These are phyloP conservation scores for Teratosphaeria zuluensis DNA, from an alignment of 2,329 filamentous ascomycete genomes.

Conservation along the genomic window DNA sequence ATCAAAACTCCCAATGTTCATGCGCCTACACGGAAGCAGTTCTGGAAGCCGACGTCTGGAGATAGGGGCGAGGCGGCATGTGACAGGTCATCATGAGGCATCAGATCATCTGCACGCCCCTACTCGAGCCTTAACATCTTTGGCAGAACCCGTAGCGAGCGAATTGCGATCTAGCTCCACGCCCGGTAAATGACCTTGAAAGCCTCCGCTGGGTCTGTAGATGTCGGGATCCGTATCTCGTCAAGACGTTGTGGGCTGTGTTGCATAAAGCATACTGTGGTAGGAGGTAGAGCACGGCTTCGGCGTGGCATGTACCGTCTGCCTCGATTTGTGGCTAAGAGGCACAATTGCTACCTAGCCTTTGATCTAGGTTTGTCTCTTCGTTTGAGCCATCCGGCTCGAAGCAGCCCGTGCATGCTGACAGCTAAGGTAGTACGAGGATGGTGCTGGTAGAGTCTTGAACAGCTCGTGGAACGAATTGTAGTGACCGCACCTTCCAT, in stretches of 20 bases:
- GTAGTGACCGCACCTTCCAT: too few relatives aligned
- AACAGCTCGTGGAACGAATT: not conserved
- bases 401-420: not conserved
- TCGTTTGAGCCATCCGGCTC: too few relatives aligned
- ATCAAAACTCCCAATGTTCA: not conserved
- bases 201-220: not conserved
- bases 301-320: not conserved
- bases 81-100: not conserved
- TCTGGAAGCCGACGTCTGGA: not conserved
- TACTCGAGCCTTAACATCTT: too few relatives aligned
- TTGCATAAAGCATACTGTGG: not conserved
- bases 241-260: not conserved
- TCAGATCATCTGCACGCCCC: too few relatives aligned
- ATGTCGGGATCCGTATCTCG: too few relatives aligned
- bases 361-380: not conserved
- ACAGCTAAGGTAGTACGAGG: not conserved
- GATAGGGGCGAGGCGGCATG: not conserved
- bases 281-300: not conserved
- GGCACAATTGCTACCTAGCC: not conserved
- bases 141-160: too few relatives aligned
- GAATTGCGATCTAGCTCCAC: too few relatives aligned
- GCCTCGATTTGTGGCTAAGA: not conserved
- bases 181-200: too few relatives aligned
- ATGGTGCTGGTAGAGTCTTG: not conserved
- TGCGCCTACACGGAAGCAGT: not conserved